Evolutionary conservation across 2,329 filamentous ascomycete genomes (phyloP).

Genomic region (Trichoderma cornu-damae): DNA sequence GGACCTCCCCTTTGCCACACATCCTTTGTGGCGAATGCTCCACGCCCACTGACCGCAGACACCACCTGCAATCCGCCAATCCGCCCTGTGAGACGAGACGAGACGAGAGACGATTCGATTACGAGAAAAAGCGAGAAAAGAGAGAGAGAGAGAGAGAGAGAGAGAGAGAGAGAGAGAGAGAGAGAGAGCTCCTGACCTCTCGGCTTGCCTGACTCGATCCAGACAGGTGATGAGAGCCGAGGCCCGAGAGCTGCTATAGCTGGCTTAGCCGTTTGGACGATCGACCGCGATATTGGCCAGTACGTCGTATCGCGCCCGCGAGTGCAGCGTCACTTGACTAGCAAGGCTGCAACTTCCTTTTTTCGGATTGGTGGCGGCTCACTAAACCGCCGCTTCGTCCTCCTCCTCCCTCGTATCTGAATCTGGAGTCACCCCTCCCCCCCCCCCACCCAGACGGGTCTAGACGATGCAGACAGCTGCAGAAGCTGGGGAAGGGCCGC

Average conservation of each 20-base stretch:
- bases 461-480: constrained; percentile 17
- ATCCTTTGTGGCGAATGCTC: not conserved
- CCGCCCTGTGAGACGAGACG: not conserved
- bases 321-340: constrained; percentile 18
- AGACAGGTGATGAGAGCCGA: constrained; percentile 2
- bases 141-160: no score
- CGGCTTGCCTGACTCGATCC: not conserved
- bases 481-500: constrained; percentile 15
- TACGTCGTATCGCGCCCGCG: constrained; percentile 14
- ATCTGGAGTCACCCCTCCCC: constrained; percentile 16
- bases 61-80: not conserved
- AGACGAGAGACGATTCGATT: no score
- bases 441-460: constrained; percentile 12
- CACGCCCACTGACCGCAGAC: not conserved
- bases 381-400: constrained; percentile 13
- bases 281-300: constrained; percentile 1
- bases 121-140: no score
- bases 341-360: constrained; percentile 15
- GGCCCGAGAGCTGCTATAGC: constrained; percentile 3
- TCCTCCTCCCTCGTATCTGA: constrained; percentile 12
- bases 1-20: not conserved
- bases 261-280: constrained; percentile 4
- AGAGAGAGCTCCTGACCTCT: not conserved
- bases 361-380: constrained; percentile 17
- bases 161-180: not conserved